Base-by-base conservation (phyloP, 768 basidiomycete species). In the Boletus sp. region DNA sequence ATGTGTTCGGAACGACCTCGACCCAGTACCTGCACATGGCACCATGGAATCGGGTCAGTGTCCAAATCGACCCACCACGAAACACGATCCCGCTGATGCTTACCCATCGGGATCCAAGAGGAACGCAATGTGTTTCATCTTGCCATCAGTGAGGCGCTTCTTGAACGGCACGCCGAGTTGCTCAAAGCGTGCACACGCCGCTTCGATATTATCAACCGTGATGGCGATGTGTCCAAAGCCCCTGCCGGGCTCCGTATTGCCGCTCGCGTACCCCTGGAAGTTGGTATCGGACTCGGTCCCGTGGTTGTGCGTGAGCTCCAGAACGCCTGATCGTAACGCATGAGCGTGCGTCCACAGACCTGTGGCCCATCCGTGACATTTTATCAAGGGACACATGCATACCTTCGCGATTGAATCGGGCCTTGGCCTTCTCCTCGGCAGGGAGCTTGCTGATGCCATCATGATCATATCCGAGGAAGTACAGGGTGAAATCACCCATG, bases 171-270 rank as follows among this genome's bases (percentile, higher is more conserved):
- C 94, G 1, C 86, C 86, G 10, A 92, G 79, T 52, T 75, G 75
- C 62, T 94, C 92, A 57, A 99, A 90, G 29, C 92, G 81, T 48
- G 81, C 87, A 59, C 92, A 95, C 7, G 94, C 90, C 59, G 78
- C 81, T 62, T 93, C 81, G 64, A 98, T 79, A 68, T 97, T 80
- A 60, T 89, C 87, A 35, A 94, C 91, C 5, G 86, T 78, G 69
- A 97, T 84, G 56, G 90, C 90, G 64, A 95, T 92, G 73, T 97
- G 95, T 0, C 94, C 93, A 67, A 94, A 95, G 17, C 71, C 83
- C 54, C 78, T 79, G 30, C 87, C 86, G 5, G 90, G 89, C 5
- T 95, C 94, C 4, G 82, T 70, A 75, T 99, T 99, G 1, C 96
- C 96, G 65, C 72, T 88, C 10, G 85, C 80, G 71, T 97, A 98